phyloP scores from a whole-genome alignment of 768 basidiomycete species.

The Phaffia tasmanica region DNA sequence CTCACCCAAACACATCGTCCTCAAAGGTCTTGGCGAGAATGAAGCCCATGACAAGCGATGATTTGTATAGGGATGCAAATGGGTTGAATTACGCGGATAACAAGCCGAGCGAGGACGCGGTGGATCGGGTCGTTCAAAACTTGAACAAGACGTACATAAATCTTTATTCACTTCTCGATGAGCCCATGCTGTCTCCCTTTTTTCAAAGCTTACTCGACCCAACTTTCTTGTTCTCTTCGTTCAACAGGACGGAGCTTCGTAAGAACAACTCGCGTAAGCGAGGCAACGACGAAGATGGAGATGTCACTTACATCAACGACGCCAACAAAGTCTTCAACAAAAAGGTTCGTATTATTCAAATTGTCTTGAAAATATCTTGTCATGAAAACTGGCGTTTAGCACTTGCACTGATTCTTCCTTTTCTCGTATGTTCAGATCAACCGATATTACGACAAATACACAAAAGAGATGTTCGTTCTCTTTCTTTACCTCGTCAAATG shows the following conservation, averaged over 20 bases:
- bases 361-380: neutral
- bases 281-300: conserved; percentile 82
- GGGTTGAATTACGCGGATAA: conserved; percentile 85
- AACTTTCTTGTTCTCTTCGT: conserved; percentile 11
- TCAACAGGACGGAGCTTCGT: conserved; percentile 69
- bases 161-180: conserved; percentile 15
- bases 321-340: conserved; percentile 72
- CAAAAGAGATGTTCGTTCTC: conserved; percentile 48
- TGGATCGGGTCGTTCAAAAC: conserved; percentile 80
- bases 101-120: conserved; percentile 89
- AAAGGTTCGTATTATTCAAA: conserved; percentile 49
- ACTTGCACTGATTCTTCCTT: neutral
- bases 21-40: conserved; percentile 43
- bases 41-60: conserved; percentile 43
- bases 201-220: conserved; percentile 9
- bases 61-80: conserved; percentile 86
- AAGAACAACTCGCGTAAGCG: conserved; percentile 79
- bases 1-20: conserved; percentile 38
- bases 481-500: neutral
- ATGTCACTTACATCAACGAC: conserved; percentile 73
- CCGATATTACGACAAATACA: conserved; percentile 94
- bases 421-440: conserved; percentile 52
- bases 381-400: conserved; percentile 11
- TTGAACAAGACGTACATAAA: conserved; percentile 82
- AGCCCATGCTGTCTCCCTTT: conserved; percentile 6